Evolutionary conservation across 2,329 filamentous ascomycete genomes (phyloP).

Genomic region (Fusarium acutatum): DNA sequence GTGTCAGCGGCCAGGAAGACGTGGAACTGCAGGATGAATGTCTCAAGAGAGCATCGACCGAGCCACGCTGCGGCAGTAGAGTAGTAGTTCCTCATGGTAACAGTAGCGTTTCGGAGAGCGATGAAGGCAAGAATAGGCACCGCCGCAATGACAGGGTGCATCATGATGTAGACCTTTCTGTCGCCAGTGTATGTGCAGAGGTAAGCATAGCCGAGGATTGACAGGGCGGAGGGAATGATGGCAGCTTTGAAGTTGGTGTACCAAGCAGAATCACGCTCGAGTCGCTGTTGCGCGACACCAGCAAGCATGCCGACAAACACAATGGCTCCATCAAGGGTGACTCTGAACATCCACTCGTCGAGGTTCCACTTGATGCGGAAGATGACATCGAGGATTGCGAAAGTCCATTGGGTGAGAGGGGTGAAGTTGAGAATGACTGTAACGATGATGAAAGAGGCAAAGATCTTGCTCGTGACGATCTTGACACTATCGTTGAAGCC

Average conservation of each 20-base stretch:
- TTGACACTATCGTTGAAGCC: conserved; percentile 52
- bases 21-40: conserved; percentile 68
- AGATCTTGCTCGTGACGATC: conserved; percentile 58
- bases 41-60: conserved; percentile 65
- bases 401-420: conserved; percentile 31
- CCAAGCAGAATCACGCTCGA: conserved; percentile 26
- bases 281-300: conserved; percentile 37
- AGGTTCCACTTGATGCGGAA: conserved; percentile 60
- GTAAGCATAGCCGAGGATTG: conserved; percentile 44
- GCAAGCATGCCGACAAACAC: conserved; percentile 65
- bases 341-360: conserved; percentile 58
- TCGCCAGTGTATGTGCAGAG: neutral
- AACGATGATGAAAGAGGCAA: conserved; percentile 51
- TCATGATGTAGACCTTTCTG: conserved; percentile 53
- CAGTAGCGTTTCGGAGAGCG: conserved; percentile 57
- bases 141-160: conserved; percentile 63
- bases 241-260: conserved; percentile 34
- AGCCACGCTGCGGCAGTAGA: conserved; percentile 59
- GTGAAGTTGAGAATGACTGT: conserved; percentile 37
- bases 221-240: conserved; percentile 31
- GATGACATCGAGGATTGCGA: conserved; percentile 46
- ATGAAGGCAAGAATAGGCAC: conserved; percentile 63
- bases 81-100: conserved; percentile 28
- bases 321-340: conserved; percentile 62
- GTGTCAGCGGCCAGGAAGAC: conserved; percentile 69